Conservation (phyloP, 164 flowering plant genomes). For the Nelumbo lutea region DNA sequence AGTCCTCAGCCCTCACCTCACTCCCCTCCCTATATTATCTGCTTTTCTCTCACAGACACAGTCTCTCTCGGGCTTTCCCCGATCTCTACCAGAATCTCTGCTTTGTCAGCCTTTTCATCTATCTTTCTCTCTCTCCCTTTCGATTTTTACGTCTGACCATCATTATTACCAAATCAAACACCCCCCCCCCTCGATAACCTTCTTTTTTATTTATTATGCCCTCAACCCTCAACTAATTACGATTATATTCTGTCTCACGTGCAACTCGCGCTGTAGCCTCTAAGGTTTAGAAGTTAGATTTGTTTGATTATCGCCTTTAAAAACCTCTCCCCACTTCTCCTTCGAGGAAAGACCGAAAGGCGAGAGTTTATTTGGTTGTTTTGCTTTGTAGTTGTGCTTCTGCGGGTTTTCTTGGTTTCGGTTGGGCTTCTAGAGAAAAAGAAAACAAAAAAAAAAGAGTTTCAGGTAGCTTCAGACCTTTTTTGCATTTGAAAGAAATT, state of each 20-base stretch:
- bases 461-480: background rate
- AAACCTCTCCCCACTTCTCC: slow-evolving; percentile 8
- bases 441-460: background rate
- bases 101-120: slow-evolving; percentile 27
- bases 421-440: background rate
- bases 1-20: too few species aligned
- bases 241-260: slow-evolving; percentile 32
- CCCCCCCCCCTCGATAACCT: background rate
- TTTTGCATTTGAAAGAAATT: background rate
- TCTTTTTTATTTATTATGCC: background rate
- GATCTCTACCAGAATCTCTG: slow-evolving; percentile 28
- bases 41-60: background rate
- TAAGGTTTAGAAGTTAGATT: background rate
- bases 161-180: slow-evolving; percentile 36
- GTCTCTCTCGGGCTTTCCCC: background rate
- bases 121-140: slow-evolving; percentile 20
- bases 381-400: background rate
- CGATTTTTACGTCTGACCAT: slow-evolving; percentile 21
- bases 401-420: slow-evolving; percentile 12
- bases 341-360: slow-evolving; percentile 9
- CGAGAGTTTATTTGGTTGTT: slow-evolving; percentile 12
- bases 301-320: slow-evolving; percentile 20
- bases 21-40: too few species aligned
- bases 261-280: slow-evolving; percentile 30
- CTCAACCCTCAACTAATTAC: background rate